phyloP scores from a whole-genome alignment of 176 grass and related monocot species.

The maize (Zea mays) region DNA sequence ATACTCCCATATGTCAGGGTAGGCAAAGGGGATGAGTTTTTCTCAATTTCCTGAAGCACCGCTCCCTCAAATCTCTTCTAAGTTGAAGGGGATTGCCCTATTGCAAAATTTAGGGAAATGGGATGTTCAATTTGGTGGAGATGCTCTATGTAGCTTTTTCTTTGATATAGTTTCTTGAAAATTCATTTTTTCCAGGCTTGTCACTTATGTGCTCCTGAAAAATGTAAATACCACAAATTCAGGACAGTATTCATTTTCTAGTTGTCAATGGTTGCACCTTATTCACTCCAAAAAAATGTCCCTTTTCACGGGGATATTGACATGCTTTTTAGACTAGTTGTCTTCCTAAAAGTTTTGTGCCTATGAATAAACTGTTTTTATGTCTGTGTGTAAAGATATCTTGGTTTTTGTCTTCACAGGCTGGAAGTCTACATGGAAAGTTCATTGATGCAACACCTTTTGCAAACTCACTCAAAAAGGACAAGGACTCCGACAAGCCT shows the following conservation, averaged over 20 bases:
- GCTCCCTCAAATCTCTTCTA: no score
- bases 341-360: not conserved
- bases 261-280: not conserved
- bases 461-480: conserved; percentile 57
- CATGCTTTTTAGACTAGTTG: conserved; percentile 6
- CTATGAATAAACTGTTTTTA: conserved; percentile 4
- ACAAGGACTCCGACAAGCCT: conserved; percentile 37
- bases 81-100: no score
- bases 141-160: conserved; percentile 1
- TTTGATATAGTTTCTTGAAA: conserved; percentile 19
- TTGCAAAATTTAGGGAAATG: no score
- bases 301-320: not conserved
- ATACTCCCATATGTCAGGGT: no score
- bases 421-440: conserved; percentile 84
- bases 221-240: not conserved
- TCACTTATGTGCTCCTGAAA: not conserved
- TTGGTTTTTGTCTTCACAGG: conserved; percentile 48
- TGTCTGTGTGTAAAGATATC: not conserved
- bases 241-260: not conserved
- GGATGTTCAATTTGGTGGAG: no score
- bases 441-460: conserved; percentile 89
- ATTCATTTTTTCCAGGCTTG: conserved; percentile 8
- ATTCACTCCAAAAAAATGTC: conserved; percentile 19
- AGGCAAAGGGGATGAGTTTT: no score
- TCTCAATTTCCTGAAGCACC: no score